phyloP scores from a whole-genome alignment of 306 rosid species.

The Casuarina equisetifolia region DNA sequence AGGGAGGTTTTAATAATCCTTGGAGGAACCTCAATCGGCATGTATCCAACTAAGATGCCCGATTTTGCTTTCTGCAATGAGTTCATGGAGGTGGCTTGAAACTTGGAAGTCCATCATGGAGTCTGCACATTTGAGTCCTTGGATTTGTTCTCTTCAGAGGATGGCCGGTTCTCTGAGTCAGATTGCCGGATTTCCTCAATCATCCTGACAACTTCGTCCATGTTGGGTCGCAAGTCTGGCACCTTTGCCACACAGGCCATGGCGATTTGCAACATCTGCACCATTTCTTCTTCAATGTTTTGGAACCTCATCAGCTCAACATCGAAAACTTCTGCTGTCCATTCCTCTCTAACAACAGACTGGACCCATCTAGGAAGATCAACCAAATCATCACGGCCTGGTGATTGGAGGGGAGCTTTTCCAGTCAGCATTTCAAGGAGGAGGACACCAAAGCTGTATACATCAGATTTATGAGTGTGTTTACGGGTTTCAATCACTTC shows the following conservation, averaged over 20 bases:
- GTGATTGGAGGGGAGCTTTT: slow-evolving; percentile 91
- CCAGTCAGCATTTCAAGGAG: slow-evolving; percentile 92
- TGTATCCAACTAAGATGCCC: slow-evolving; percentile 42
- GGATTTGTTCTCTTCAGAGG: slow-evolving; percentile 92
- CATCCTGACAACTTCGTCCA: slow-evolving; percentile 88
- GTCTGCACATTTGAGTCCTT: slow-evolving; percentile 83
- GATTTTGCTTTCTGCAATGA: slow-evolving; percentile 44
- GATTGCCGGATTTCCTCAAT: slow-evolving; percentile 93
- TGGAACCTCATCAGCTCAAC: slow-evolving; percentile 89
- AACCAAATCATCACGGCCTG: slow-evolving; percentile 83
- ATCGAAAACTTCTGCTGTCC: slow-evolving; percentile 97
- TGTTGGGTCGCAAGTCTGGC: slow-evolving; percentile 85
- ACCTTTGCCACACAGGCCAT: slow-evolving; percentile 89
- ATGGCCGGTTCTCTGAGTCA: slow-evolving; percentile 96
- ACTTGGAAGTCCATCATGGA: slow-evolving; percentile 43
- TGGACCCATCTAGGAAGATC: slow-evolving; percentile 99
- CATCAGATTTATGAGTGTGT: slow-evolving; percentile 90
- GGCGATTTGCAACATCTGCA: slow-evolving; percentile 94
- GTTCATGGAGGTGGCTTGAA: slow-evolving; percentile 17
- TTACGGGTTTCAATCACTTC: slow-evolving; percentile 89
- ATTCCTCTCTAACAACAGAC: slow-evolving; percentile 95
- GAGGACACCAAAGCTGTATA: slow-evolving; percentile 88
- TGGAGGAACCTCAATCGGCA: slow-evolving; percentile 38
- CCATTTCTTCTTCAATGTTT: slow-evolving; percentile 96
- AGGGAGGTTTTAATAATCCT: slow-evolving; percentile 33